Conservation (phyloP, 345 rosid species). For the Firmiana major region DNA sequence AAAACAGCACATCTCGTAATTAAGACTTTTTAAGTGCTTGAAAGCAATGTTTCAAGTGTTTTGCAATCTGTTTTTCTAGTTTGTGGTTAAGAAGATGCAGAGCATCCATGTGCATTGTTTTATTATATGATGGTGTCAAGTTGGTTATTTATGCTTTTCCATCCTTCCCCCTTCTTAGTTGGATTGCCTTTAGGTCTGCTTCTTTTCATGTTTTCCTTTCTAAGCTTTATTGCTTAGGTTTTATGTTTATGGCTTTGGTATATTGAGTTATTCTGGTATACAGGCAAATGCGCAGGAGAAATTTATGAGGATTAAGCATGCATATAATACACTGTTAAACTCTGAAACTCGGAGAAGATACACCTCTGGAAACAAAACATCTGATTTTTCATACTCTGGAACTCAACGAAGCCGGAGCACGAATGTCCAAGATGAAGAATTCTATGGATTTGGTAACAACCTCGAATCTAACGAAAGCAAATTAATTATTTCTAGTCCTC, state of each 20-base stretch:
- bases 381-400: conserved; percentile 59
- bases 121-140: not conserved
- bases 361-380: conserved; percentile 40
- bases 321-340: conserved; percentile 57
- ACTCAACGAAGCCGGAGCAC: conserved; percentile 36
- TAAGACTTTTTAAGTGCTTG: not conserved
- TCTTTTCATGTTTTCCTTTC: not conserved
- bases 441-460: conserved; percentile 84
- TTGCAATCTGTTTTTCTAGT: not conserved
- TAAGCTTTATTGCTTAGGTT: not conserved
- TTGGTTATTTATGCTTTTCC: not conserved
- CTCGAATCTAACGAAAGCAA: conserved; percentile 6
- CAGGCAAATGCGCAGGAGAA: conserved; percentile 78
- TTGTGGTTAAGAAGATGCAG: not conserved
- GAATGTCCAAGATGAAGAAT: conserved; percentile 50
- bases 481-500: not conserved
- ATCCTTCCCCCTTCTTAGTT: not conserved
- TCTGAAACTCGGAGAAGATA: conserved; percentile 62
- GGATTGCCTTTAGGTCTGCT: not conserved
- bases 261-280: conserved; percentile 20
- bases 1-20: not conserved
- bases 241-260: not conserved
- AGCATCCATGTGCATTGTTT: not conserved
- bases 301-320: conserved; percentile 46
- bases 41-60: not conserved